phyloP scores from a whole-genome alignment of 163 green algal genomes.

The Scenedesmus sp. region DNA sequence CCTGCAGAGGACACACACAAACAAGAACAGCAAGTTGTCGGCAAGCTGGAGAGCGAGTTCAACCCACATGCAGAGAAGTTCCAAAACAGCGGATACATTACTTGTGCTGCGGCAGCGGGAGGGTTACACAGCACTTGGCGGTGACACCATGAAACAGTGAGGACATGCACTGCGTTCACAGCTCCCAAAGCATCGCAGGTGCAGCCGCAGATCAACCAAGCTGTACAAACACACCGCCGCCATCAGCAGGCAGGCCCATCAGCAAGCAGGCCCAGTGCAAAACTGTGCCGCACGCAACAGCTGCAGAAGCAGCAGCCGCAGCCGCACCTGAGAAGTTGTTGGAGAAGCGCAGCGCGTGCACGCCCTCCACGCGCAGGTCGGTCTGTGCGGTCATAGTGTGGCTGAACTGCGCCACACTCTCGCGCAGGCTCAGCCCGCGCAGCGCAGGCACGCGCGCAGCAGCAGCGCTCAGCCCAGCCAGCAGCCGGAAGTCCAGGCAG shows the following conservation, averaged over 20 bases:
- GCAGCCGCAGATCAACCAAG: too few relatives aligned
- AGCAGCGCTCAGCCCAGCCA: slow-evolving; percentile 37
- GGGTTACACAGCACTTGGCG: too few relatives aligned
- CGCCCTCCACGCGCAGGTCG: slow-evolving; percentile 87
- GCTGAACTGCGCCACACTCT: slow-evolving; percentile 88
- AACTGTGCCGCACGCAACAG: not conserved
- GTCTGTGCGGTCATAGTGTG: slow-evolving; percentile 89
- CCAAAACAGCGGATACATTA: too few relatives aligned
- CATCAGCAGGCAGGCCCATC: too few relatives aligned
- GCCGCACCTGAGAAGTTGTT: slow-evolving; percentile 77
- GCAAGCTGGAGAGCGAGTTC: too few relatives aligned
- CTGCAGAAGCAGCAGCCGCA: too few relatives aligned
- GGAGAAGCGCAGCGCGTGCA: slow-evolving; percentile 82
- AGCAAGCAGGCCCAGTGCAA: not conserved
- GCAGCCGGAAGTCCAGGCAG: slow-evolving; percentile 77
- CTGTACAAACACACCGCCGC: too few relatives aligned
- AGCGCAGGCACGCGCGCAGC: slow-evolving; percentile 52
- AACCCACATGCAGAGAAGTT: too few relatives aligned
- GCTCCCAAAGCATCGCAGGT: too few relatives aligned
- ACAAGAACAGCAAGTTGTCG: not conserved
- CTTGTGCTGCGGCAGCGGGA: too few relatives aligned
- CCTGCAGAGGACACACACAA: not conserved
- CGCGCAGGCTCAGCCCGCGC: slow-evolving; percentile 73
- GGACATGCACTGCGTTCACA: too few relatives aligned
- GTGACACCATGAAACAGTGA: too few relatives aligned